Base-by-base conservation (phyloP, 73 alveolate species). In the Paramecium sonneborni region DNA sequence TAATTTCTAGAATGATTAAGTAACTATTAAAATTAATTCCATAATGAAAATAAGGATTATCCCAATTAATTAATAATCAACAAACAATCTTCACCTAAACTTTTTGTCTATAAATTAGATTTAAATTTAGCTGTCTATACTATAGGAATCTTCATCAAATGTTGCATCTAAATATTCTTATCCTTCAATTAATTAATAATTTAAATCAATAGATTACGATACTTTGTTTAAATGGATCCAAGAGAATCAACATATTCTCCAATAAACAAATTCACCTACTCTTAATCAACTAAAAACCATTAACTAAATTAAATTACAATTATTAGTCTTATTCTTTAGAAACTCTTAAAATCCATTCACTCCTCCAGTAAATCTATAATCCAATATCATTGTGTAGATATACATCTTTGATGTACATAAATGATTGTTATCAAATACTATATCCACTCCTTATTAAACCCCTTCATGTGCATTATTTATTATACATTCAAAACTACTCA, bases 41-140 rank as follows among this genome's bases (percentile, higher is more conserved):
- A 79, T 3, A 79, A 14, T 43, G 21, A 24, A 23, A 79, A 79
- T 41, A 79, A 43, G 0, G 74, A 21, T n/a, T 79, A 21, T 24
- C 90, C 90, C 20, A 79, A 43, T 79, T 79, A 24, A 34, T 79
- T 79, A 15, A 79, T 44, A 3, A 79, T 44, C 48, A 24, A 12
- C 24, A 43, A 12, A 11, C 43, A 23, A 41, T 39, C 69, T 79
- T 79, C 90, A n/a, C 62, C 90, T 5, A 79, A 41, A 23, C 24
- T 18, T 34, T 79, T 79, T 11, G 32, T 26, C 2, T 79, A 14
- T 43, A 79, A 8, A 14, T 38, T 26, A 8, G 76, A 26, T 44
- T 79, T 79, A 28, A 79, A 79, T 46, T 79, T 79, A 6, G 76
- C 41, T 30, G 90, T 79, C n/a, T 39, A 44, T 1, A 79, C 74